Evolutionary conservation across 805 yeast species (phyloP).

Genomic region (Schizosaccharomyces osmophilus): DNA sequence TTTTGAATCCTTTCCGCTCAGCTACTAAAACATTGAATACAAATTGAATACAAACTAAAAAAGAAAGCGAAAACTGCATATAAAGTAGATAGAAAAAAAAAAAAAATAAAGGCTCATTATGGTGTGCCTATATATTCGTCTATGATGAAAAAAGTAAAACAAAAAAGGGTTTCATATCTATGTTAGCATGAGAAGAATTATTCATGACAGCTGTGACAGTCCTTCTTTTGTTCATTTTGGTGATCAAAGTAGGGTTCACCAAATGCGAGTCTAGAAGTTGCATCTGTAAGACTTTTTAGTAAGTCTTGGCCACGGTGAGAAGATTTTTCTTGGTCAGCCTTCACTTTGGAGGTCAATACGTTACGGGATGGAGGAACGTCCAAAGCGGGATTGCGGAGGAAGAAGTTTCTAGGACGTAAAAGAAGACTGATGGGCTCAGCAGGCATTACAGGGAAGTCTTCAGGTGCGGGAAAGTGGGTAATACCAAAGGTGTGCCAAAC

Average conservation of each 20-base stretch:
- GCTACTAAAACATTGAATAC: no score
- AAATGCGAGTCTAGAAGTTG: constrained; percentile 4
- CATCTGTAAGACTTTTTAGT: constrained; percentile 2
- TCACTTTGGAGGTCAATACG: background rate
- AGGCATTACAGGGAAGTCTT: constrained; percentile 77
- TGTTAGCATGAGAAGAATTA: no score
- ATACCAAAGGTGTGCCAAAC: constrained; percentile 66
- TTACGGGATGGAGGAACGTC: constrained; percentile 32
- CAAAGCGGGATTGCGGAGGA: constrained; percentile 51
- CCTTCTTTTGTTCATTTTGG: no score
- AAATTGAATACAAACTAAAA: no score
- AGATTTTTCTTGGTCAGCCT: background rate
- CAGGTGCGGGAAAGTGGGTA: constrained; percentile 72
- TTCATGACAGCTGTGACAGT: no score
- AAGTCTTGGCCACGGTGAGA: background rate
- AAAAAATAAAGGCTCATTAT: no score
- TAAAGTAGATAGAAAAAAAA: no score
- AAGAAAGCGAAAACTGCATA: no score
- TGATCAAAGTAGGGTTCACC: background rate
- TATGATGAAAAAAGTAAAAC: no score
- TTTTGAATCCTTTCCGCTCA: no score
- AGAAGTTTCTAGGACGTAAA: constrained; percentile 59
- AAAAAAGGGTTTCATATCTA: no score
- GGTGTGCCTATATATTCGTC: no score
- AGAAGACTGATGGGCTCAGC: constrained; percentile 55